Evolutionary conservation across 2,329 filamentous ascomycete genomes (phyloP).

Genomic region (Ophiocordyceps unilateralis): DNA sequence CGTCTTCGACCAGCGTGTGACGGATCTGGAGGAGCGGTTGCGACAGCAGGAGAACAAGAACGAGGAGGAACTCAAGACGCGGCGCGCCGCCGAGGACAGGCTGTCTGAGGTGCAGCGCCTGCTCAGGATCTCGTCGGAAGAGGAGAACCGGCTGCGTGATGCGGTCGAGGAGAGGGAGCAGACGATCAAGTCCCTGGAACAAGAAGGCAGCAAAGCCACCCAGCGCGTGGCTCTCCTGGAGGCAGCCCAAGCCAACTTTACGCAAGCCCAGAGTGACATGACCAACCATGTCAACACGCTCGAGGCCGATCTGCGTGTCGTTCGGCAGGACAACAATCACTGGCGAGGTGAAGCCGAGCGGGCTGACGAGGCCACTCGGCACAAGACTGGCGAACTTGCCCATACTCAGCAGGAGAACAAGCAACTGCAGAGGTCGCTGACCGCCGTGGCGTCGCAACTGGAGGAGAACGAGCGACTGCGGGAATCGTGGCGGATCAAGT

Average conservation of each 20-base stretch:
- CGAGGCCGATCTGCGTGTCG: conserved; percentile 37
- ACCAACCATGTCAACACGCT: conserved; percentile 34
- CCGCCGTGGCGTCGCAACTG: conserved; percentile 58
- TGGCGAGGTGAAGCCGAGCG: conserved; percentile 46
- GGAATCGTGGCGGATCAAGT: conserved; percentile 69
- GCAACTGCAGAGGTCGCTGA: conserved; percentile 56
- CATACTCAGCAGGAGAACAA: conserved; percentile 44
- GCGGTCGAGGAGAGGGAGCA: conserved; percentile 53
- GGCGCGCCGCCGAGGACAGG: conserved; percentile 54
- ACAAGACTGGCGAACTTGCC: conserved; percentile 29
- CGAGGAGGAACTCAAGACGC: conserved; percentile 44
- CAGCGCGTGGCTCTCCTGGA: conserved; percentile 52
- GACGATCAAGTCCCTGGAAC: conserved; percentile 43
- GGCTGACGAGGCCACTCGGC: conserved; percentile 31
- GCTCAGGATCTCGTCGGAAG: conserved; percentile 52
- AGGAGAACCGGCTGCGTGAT: conserved; percentile 50
- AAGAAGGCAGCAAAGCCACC: conserved; percentile 32
- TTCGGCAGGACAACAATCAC: conserved; percentile 39
- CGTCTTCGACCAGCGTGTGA: conserved; percentile 40
- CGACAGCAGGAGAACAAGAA: conserved; percentile 43
- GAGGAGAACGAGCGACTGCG: conserved; percentile 75
- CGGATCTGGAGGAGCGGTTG: conserved; percentile 53
- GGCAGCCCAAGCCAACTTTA: conserved; percentile 41
- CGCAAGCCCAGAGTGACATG: conserved; percentile 36
- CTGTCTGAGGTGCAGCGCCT: conserved; percentile 56